Evolutionary conservation across 2,329 filamentous ascomycete species (phyloP), one percentile per base, ranked within the genome.

Genomic region (Fusarium burgessii): DNA sequence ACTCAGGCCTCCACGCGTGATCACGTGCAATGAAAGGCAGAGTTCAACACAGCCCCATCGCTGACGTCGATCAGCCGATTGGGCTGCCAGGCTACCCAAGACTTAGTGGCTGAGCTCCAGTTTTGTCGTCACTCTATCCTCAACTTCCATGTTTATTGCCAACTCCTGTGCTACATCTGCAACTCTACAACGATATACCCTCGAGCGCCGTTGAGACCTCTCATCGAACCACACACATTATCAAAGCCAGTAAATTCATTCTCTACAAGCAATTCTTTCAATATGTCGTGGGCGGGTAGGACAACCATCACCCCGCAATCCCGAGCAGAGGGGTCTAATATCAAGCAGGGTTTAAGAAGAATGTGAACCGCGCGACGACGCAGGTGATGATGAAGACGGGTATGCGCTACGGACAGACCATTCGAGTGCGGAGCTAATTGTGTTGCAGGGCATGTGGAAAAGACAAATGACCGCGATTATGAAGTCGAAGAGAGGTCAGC

Each of bases 351-450:
- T 84, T 84, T 78, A 84, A 96, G 86, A 97, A 97, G 83, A 97
- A 97, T 90, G 95, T 98, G 86, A 95, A 96, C 87, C 94, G 96
- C 85, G 95, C 95, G 78, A 98, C 95, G 83, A 99, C 97, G 84
- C 95, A 98, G 91, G 95, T 98, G 70, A 98, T 99, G 94, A 98
- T 99, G 95, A 99, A 99, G 89, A 97, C 95, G 62, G 93, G 91
- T 93, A 82, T 72, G 86, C 77, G 38, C 17, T 29, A 17, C 13
- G 12, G 33, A 23, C 32, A 20, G 29, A 29, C 17, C 11, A 20
- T 2, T 23, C 8, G 25, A 15, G 35, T 17, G 29, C 7, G 20
- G 23, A 35, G 51, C 72, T 78, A 33, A 78, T 41, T 33, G 29
- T 18, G 9, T 6, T 47, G 11, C 75, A 90, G 93, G 96, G 66